Evolutionary conservation across 208 protist species (phyloP).

Genomic region (Trypanosoma caninum): DNA sequence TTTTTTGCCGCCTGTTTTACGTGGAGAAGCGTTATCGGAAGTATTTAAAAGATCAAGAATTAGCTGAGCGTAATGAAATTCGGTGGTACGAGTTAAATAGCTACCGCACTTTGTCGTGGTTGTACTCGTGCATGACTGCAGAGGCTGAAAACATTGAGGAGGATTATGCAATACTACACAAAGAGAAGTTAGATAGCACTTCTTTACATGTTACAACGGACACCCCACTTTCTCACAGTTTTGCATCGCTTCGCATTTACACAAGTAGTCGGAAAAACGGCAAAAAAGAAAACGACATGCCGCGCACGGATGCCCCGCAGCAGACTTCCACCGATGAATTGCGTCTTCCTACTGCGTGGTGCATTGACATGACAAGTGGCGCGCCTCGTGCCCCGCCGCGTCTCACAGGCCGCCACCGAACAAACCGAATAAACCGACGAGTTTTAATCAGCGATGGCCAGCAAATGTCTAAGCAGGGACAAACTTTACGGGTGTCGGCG

Average conservation of each 20-base stretch:
- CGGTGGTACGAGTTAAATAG: slow-evolving; percentile 17
- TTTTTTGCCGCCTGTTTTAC: not conserved
- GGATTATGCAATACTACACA: not conserved
- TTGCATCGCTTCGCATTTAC: not conserved
- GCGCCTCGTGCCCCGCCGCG: slow-evolving; percentile 12
- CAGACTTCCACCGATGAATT: not conserved
- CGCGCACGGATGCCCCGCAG: not conserved
- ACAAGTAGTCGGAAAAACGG: not conserved
- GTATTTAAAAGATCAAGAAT: slow-evolving; percentile 14
- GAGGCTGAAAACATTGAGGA: not conserved
- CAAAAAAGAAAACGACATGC: slow-evolving; percentile 17
- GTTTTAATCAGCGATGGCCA: not conserved
- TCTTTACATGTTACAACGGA: not conserved
- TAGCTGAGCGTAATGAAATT: slow-evolving; percentile 22
- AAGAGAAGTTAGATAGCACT: not conserved
- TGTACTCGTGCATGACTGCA: not conserved
- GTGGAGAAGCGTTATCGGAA: slow-evolving; percentile 17
- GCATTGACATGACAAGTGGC: slow-evolving; percentile 19
- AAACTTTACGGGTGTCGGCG: not conserved
- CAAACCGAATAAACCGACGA: slow-evolving; percentile 5
- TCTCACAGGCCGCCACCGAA: slow-evolving; percentile 11
- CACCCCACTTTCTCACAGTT: not conserved
- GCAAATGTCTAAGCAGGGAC: not conserved
- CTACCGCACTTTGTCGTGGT: not conserved
- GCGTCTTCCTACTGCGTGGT: slow-evolving; percentile 3